Percentiles rank a stretch among this genome's conserved stretches.
These are phyloP conservation scores for Saussurea involucrata DNA, from an alignment of 129 eudicot species.

Conservation along the genomic window DNA sequence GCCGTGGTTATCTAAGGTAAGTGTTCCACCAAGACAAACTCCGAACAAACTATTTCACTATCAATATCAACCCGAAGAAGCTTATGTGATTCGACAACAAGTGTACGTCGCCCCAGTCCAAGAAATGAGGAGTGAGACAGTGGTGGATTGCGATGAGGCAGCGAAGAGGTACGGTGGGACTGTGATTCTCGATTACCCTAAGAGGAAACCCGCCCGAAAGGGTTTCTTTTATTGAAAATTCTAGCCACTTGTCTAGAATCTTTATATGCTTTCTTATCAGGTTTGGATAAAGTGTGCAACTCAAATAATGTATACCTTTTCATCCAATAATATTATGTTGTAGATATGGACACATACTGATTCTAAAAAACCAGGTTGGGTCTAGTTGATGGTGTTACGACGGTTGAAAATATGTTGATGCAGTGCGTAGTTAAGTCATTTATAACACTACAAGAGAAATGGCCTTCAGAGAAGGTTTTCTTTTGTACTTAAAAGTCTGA, in stretches of 20 bases:
- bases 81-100: background rate
- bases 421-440: background rate
- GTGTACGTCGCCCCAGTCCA: background rate
- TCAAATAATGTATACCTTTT: background rate
- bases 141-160: constrained; percentile 16
- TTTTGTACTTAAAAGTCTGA: too few species aligned
- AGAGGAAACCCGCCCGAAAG: constrained; percentile 16
- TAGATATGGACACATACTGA: background rate
- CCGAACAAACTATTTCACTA: background rate
- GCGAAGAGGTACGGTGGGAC: constrained; percentile 35
- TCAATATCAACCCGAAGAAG: background rate
- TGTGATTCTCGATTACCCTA: constrained; percentile 27
- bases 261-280: background rate
- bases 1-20: background rate
- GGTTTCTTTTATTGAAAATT: constrained; percentile 16
- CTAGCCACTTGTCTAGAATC: background rate
- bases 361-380: background rate
- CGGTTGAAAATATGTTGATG: background rate
- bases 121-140: background rate
- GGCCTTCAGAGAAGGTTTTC: too few species aligned
- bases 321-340: background rate
- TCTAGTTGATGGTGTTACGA: background rate
- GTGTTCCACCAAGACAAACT: background rate
- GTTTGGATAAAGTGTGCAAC: background rate
- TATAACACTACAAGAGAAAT: too few species aligned